Percentiles rank a stretch among this genome's conserved stretches.
phyloP scores from a whole-genome alignment of 257 asterid species.

The Solanum piurae region DNA sequence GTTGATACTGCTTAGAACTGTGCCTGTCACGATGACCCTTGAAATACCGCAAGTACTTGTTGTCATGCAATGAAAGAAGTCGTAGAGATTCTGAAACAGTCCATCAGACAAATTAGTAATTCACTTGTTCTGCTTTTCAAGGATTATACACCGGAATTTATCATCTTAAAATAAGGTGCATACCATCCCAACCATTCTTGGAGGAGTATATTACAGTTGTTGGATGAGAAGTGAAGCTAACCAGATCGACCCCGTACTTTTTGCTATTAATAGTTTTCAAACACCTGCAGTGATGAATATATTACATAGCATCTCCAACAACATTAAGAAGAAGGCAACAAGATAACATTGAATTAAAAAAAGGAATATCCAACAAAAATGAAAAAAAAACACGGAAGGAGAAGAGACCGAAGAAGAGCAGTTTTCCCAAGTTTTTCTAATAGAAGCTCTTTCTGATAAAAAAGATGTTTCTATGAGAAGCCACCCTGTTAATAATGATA shows the following conservation, averaged over 20 bases:
- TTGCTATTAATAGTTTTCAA: constrained; percentile 95
- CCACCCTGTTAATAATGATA: neutral
- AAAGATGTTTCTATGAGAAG: neutral
- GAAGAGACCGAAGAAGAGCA: neutral
- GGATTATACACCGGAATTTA: neutral
- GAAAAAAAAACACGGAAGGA: neutral
- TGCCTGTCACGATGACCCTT: constrained; percentile 99
- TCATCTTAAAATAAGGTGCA: constrained; percentile 5
- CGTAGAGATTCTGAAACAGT: constrained; percentile 79
- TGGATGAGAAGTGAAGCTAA: constrained; percentile 93
- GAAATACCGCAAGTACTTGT: constrained; percentile 95
- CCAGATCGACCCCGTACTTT: constrained; percentile 93
- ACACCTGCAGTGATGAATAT: constrained; percentile 34
- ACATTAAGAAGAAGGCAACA: neutral
- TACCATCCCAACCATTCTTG: constrained; percentile 99
- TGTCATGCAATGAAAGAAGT: constrained; percentile 92
- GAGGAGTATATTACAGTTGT: constrained; percentile 95
- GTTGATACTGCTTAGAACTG: neutral
- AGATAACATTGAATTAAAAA: neutral
- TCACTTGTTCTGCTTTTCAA: neutral
- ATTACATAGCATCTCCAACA: neutral
- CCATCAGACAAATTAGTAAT: constrained; percentile 1
- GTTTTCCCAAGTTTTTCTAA: neutral
- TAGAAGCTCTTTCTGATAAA: neutral
- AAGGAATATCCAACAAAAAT: neutral